Base-by-base conservation (phyloP, 2,329 filamentous ascomycete species). In the Dothideomycetes sp. region DNA sequence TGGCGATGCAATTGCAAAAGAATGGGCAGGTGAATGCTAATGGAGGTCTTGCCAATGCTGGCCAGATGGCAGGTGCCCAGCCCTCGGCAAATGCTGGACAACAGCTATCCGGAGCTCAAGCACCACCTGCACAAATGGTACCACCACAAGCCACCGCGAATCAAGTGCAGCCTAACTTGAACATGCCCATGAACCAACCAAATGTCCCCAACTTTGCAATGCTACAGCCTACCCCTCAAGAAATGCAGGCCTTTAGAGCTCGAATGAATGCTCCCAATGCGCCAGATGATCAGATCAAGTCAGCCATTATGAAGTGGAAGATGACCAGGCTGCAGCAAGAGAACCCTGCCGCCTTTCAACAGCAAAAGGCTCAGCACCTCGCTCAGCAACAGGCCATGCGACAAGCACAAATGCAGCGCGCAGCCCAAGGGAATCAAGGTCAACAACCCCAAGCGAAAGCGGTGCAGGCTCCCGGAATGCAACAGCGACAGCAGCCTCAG, bases 201-300 rank as follows among this genome's bases (percentile, higher is more conserved):
- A 47, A 34, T 14, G 37, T 42, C 38, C 19, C 15, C 38, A 42
- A 38, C 32, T 34, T 38, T 31, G 40, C 43, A 24, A 35, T 52
- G 3, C 53, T 43, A n/a, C 57, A 50, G 27, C 55, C 61, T 16
- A 61, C 60, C 0, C 51, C 55, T 4, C 56, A 65, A 36, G 65
- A 70, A 14, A 51, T 69, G 14, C 52, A 60, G 34, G 46, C 46
- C 15, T 57, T 62, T 44, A 58, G 65, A 27, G 46, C 49, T 34
- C 54, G 49, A 27, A 43, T 37, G 16, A 29, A 24, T 19, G 19
- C 24, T 7, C 42, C 47, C 10, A 33, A 40, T 14, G 32, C 42
- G 9, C 47, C 52, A 3, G 66, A 70, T 45, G 66, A 70, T 3
- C 57, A 65, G 37, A 51, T 71, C 15, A 56, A 59, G 27, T 49